A percentile compares a stretch with the other conserved stretches of the same genome.
Evolutionary conservation across 257 asterid genomes (phyloP).

Genomic region (Solanum piurae): DNA sequence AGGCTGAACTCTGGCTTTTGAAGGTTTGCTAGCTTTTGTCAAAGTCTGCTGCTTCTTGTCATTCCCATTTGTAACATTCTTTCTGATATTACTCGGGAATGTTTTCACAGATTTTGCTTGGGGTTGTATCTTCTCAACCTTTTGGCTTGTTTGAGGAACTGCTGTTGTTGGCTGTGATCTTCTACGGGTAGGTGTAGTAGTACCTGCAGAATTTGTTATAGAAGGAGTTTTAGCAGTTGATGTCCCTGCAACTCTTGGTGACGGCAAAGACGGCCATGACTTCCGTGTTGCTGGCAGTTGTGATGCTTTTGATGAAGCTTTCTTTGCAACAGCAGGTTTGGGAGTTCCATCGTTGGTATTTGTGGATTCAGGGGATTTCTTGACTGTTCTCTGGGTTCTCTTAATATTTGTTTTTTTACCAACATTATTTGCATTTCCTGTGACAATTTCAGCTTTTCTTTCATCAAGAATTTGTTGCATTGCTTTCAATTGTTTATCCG

Average conservation of each 20-base stretch:
- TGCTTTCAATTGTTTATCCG: slow-evolving; percentile 43
- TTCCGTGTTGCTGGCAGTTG: slow-evolving; percentile 69
- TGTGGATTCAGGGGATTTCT: slow-evolving; percentile 34
- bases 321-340: slow-evolving; percentile 42
- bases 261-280: slow-evolving; percentile 81
- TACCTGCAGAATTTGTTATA: slow-evolving; percentile 27
- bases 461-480: slow-evolving; percentile 38
- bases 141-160: slow-evolving; percentile 37
- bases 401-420: slow-evolving; percentile 34
- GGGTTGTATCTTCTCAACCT: slow-evolving; percentile 35
- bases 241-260: slow-evolving; percentile 47
- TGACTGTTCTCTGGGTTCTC: slow-evolving; percentile 52
- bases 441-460: slow-evolving; percentile 37
- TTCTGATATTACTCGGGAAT: slow-evolving; percentile 34
- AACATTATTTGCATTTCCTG: slow-evolving; percentile 36
- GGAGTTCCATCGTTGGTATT: slow-evolving; percentile 45
- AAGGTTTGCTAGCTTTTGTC: slow-evolving; percentile 35
- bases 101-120: slow-evolving; percentile 38
- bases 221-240: slow-evolving; percentile 54
- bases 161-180: slow-evolving; percentile 52
- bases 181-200: slow-evolving; percentile 40
- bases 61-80: slow-evolving; percentile 26
- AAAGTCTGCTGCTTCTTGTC: slow-evolving; percentile 51
- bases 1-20: slow-evolving; percentile 42
- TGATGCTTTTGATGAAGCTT: slow-evolving; percentile 40